Conservation (phyloP, 1,139 yeast genomes). For the Candida freyschussii region DNA sequence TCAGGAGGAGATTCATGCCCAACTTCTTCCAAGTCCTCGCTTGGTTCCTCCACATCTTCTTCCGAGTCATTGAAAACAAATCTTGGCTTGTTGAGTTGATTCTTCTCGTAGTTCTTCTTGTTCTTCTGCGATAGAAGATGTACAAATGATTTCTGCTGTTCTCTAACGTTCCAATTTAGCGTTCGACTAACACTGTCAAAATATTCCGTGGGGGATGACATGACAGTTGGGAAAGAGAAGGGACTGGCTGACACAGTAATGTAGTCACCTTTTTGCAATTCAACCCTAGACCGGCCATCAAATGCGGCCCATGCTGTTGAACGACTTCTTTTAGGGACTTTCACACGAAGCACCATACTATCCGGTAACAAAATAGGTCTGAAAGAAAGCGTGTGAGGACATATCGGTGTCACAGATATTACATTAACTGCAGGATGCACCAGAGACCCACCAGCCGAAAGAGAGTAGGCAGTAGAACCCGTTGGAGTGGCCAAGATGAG, state of each 20-base stretch:
- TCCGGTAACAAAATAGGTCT: slow-evolving; percentile 85
- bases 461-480: slow-evolving; percentile 86
- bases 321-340: slow-evolving; percentile 64
- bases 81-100: slow-evolving; percentile 22
- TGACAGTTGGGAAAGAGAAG: slow-evolving; percentile 82
- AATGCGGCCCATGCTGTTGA: slow-evolving; percentile 87
- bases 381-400: slow-evolving; percentile 87
- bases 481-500: slow-evolving; percentile 86
- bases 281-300: slow-evolving; percentile 78
- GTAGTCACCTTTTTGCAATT: slow-evolving; percentile 66
- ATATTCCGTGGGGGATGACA: slow-evolving; percentile 69
- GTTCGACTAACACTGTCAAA: slow-evolving; percentile 80
- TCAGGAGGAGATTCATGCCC: slow-evolving; percentile 25
- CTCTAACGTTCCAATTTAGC: slow-evolving; percentile 82
- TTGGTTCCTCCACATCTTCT: slow-evolving; percentile 19
- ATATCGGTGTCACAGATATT: slow-evolving; percentile 83
- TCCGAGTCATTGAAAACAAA: slow-evolving; percentile 22
- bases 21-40: slow-evolving; percentile 12
- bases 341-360: slow-evolving; percentile 72
- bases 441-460: slow-evolving; percentile 86
- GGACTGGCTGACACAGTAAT: slow-evolving; percentile 75
- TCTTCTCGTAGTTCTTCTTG: slow-evolving; percentile 33
- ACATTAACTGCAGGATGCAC: slow-evolving; percentile 91
- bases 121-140: slow-evolving; percentile 47
- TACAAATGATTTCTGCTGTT: slow-evolving; percentile 71